phyloP scores from a whole-genome alignment of 2,329 filamentous ascomycete genomes.

The Juglanconis sp. region DNA sequence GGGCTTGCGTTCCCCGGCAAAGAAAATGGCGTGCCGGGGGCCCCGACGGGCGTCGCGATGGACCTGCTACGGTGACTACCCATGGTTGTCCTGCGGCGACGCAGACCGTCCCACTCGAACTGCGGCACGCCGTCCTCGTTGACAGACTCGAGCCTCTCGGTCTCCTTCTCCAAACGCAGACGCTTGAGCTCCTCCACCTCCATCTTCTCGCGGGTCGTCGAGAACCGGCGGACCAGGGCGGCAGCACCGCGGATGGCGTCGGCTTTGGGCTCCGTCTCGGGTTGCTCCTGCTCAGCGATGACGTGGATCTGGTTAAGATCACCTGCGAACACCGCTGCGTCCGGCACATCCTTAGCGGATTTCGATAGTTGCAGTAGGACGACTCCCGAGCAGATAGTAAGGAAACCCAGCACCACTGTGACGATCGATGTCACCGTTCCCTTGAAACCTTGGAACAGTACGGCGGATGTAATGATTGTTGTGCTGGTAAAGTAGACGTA shows the following conservation, averaged over 20 bases:
- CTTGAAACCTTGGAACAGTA: constrained; percentile 92
- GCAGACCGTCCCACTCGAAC: constrained; percentile 89
- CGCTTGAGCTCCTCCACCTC: constrained; percentile 77
- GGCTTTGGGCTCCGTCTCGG: constrained; percentile 93
- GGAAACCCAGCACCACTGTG: constrained; percentile 88
- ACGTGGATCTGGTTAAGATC: constrained; percentile 94
- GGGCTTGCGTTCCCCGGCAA: constrained; percentile 29
- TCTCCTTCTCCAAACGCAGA: constrained; percentile 72
- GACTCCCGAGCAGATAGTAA: constrained; percentile 90
- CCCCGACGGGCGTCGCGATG: constrained; percentile 32
- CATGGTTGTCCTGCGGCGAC: constrained; percentile 58
- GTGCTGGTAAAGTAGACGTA: constrained; percentile 98
- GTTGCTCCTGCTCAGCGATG: constrained; percentile 90
- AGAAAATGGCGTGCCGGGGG: constrained; percentile 25
- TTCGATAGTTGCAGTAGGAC: constrained; percentile 94
- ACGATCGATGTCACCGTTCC: constrained; percentile 76
- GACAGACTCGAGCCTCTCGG: constrained; percentile 69
- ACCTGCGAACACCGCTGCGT: constrained; percentile 85
- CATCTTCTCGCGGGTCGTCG: constrained; percentile 69
- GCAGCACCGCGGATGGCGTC: constrained; percentile 91
- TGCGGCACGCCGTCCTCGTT: constrained; percentile 67
- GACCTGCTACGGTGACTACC: constrained; percentile 36
- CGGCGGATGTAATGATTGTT: constrained; percentile 89
- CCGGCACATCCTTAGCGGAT: constrained; percentile 94
- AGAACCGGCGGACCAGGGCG: constrained; percentile 82